Conservation (phyloP, 306 rosid genomes). For the Lablab purpureus region DNA sequence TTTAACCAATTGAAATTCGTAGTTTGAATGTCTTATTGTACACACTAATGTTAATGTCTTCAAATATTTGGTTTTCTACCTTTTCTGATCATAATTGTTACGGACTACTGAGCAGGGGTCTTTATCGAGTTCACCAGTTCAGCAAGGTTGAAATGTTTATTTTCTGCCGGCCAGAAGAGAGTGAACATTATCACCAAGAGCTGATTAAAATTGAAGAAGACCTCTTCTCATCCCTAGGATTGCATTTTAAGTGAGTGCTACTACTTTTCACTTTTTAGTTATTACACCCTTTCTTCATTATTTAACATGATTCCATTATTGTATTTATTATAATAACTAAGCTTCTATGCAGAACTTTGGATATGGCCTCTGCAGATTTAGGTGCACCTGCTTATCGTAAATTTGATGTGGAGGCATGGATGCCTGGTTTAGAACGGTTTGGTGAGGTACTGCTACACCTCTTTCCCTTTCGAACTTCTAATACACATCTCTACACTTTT, state of each 20-base stretch:
- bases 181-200: slow-evolving; percentile 83
- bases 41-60: slow-evolving; percentile 9
- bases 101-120: slow-evolving; percentile 76
- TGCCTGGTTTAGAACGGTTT: slow-evolving; percentile 92
- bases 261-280: neutral
- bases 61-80: slow-evolving; percentile 14
- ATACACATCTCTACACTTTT: slow-evolving; percentile 6
- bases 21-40: slow-evolving; percentile 4
- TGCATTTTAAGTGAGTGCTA: slow-evolving; percentile 77
- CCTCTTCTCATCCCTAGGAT: slow-evolving; percentile 78
- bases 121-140: slow-evolving; percentile 98
- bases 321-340: slow-evolving; percentile 35
- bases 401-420: slow-evolving; percentile 96
- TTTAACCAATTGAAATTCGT: neutral
- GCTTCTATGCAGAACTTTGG: slow-evolving; percentile 76
- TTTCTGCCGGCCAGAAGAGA: slow-evolving; percentile 86
- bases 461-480: neutral
- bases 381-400: slow-evolving; percentile 98
- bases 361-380: slow-evolving; percentile 92
- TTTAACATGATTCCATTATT: slow-evolving; percentile 24
- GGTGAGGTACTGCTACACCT: slow-evolving; percentile 76
- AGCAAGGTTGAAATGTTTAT: slow-evolving; percentile 96
- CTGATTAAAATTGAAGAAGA: slow-evolving; percentile 90
- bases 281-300: slow-evolving; percentile 36
- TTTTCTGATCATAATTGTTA: slow-evolving; percentile 34